Percentiles rank a stretch among this genome's conserved stretches.
Conservation (phyloP, 169 alveolate genomes). For the Amoebophrya sp. region DNA sequence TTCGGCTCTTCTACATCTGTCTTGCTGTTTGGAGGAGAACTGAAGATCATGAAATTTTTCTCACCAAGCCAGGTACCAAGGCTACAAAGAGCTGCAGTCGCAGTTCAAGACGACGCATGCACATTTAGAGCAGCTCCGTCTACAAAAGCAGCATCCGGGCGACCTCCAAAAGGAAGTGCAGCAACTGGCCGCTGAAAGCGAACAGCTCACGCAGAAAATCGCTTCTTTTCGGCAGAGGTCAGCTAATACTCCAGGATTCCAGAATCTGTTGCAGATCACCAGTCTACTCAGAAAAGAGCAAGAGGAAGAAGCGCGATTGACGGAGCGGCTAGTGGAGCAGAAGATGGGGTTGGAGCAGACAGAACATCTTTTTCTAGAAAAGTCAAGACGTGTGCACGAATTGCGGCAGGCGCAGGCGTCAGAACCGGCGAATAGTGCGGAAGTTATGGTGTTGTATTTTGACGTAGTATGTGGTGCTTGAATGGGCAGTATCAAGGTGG, state of each 20-base stretch:
- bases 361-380: not conserved
- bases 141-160: not conserved
- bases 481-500: too few relatives aligned
- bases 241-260: not conserved
- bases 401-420: conserved; percentile 4
- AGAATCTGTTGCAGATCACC: not conserved
- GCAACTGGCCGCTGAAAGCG: not conserved
- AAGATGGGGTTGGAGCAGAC: not conserved
- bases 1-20: too few relatives aligned
- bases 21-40: too few relatives aligned
- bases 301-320: not conserved
- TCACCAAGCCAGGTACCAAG: conserved; percentile 1
- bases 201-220: not conserved
- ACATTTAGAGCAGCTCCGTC: not conserved
- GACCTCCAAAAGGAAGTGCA: not conserved
- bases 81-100: conserved; percentile 5
- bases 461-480: too few relatives aligned
- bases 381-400: not conserved
- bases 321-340: conserved; percentile 22
- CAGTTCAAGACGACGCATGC: conserved; percentile 16
- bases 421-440: not conserved
- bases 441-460: too few relatives aligned
- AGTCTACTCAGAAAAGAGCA: not conserved
- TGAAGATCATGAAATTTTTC: too few relatives aligned
- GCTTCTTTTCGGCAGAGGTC: not conserved